A percentile compares a stretch with the other conserved stretches of the same genome.
phyloP scores from a whole-genome alignment of 192 early-diverging fungal species.

The Coemansia sp. region DNA sequence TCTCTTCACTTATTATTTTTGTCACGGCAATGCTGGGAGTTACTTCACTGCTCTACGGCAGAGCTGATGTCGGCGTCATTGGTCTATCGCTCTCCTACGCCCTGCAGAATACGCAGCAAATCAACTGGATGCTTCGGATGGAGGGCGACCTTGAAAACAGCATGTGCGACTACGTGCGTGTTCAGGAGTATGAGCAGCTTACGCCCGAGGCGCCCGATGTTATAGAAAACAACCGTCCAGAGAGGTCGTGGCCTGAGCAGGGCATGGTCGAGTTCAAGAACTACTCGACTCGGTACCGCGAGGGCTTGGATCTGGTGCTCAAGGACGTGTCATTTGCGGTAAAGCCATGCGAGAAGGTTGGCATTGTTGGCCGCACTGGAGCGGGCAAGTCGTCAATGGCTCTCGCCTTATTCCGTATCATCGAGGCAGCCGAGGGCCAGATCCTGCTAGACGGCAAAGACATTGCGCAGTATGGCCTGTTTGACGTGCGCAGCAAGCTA shows the following conservation, averaged over 20 bases:
- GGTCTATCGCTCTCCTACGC: slow-evolving; percentile 70
- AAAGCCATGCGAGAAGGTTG: slow-evolving; percentile 55
- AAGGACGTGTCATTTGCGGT: slow-evolving; percentile 49
- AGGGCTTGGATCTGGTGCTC: slow-evolving; percentile 77
- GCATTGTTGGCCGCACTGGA: slow-evolving; percentile 67
- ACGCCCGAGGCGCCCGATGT: slow-evolving; percentile 76
- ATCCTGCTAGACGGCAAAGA: slow-evolving; percentile 70
- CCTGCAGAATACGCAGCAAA: slow-evolving; percentile 70
- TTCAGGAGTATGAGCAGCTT: slow-evolving; percentile 80
- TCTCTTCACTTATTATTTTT: slow-evolving; percentile 79
- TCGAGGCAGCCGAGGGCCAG: slow-evolving; percentile 61
- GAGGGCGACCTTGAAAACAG: slow-evolving; percentile 83
- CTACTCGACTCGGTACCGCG: slow-evolving; percentile 82
- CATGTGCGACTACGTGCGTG: slow-evolving; percentile 74
- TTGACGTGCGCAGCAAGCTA: slow-evolving; percentile 59
- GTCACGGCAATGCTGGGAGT: slow-evolving; percentile 73
- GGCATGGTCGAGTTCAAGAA: slow-evolving; percentile 74
- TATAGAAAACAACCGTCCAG: slow-evolving; percentile 59
- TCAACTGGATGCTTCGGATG: slow-evolving; percentile 88
- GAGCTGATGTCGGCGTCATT: slow-evolving; percentile 67
- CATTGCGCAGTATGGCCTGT: slow-evolving; percentile 53
- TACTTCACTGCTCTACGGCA: slow-evolving; percentile 57
- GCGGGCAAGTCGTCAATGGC: slow-evolving; percentile 67
- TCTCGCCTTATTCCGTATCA: slow-evolving; percentile 65
- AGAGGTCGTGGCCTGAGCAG: slow-evolving; percentile 67